Percentiles rank a stretch among this genome's conserved stretches.
phyloP scores from a whole-genome alignment of 1,284 basidiomycete species.

The Ganoderma lingzhi region DNA sequence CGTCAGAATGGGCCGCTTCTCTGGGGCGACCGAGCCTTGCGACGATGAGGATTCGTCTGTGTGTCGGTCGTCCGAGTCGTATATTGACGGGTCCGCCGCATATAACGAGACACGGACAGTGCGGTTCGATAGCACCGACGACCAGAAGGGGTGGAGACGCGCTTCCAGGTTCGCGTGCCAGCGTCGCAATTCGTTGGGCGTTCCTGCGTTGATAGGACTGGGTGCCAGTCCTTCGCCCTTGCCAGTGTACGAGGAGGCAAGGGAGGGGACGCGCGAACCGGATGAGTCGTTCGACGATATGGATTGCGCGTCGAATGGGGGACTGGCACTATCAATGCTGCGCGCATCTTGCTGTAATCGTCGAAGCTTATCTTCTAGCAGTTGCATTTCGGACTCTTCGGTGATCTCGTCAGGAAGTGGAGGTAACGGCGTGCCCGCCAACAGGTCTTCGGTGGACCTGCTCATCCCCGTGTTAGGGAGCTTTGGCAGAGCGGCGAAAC shows the following conservation, averaged over 20 bases:
- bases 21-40: conserved; percentile 33
- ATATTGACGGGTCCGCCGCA: conserved; percentile 44
- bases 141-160: conserved; percentile 83
- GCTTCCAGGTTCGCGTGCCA: conserved; percentile 78
- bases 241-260: conserved; percentile 27
- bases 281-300: conserved; percentile 22
- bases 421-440: conserved; percentile 55
- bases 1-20: conserved; percentile 55
- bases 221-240: neutral
- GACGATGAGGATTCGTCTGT: conserved; percentile 30
- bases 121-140: conserved; percentile 68
- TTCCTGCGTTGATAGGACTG: conserved; percentile 3
- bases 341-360: conserved; percentile 38
- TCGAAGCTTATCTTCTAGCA: conserved; percentile 56
- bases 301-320: conserved; percentile 22
- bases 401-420: conserved; percentile 66
- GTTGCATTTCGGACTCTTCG: conserved; percentile 63
- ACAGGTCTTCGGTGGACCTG: conserved; percentile 58
- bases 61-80: conserved; percentile 25
- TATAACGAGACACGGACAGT: conserved; percentile 65
- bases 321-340: conserved; percentile 22
- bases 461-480: conserved; percentile 40
- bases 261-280: conserved; percentile 32
- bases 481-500: conserved; percentile 71
- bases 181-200: conserved; percentile 52